Conservation (phyloP, 164 flowering plant species). For the Vitis rotundifolia region DNA sequence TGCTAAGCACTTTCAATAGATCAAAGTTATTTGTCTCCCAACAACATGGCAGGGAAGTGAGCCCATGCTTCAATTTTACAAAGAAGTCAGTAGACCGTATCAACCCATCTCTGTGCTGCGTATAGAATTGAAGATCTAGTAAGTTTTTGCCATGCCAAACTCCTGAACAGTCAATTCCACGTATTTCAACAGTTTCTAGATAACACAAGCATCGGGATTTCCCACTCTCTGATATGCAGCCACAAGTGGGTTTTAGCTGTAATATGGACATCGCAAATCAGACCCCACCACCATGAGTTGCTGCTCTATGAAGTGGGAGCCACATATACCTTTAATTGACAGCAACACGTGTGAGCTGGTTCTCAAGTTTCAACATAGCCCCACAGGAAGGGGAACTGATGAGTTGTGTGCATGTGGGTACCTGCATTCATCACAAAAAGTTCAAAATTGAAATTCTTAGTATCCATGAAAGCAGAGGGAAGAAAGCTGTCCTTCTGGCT, state of each 20-base stretch:
- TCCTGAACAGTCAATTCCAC: not conserved
- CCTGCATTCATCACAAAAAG: not conserved
- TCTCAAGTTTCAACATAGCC: conserved; percentile 8
- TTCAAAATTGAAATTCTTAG: not conserved
- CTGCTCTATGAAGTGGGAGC: conserved; percentile 3
- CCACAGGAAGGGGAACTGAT: conserved; percentile 10
- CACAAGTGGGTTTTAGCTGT: conserved; percentile 33
- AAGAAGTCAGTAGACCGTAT: not conserved
- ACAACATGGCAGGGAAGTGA: not conserved
- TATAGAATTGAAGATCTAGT: not conserved
- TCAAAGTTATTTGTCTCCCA: not conserved
- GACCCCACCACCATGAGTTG: conserved; percentile 15
- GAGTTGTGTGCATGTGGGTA: conserved; percentile 24
- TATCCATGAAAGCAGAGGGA: not conserved
- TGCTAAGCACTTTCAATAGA: conserved; percentile 1
- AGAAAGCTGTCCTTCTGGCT: not conserved
- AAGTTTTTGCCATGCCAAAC: not conserved
- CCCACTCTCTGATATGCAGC: conserved; percentile 17
- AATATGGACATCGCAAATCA: conserved; percentile 4
- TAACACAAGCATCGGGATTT: not conserved
- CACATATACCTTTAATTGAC: conserved; percentile 9
- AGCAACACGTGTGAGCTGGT: conserved; percentile 24
- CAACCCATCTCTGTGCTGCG: not conserved
- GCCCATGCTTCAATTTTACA: not conserved
- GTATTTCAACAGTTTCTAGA: not conserved